Conservation (phyloP, 2,329 filamentous ascomycete species). For the Diaporthe vexans region DNA sequence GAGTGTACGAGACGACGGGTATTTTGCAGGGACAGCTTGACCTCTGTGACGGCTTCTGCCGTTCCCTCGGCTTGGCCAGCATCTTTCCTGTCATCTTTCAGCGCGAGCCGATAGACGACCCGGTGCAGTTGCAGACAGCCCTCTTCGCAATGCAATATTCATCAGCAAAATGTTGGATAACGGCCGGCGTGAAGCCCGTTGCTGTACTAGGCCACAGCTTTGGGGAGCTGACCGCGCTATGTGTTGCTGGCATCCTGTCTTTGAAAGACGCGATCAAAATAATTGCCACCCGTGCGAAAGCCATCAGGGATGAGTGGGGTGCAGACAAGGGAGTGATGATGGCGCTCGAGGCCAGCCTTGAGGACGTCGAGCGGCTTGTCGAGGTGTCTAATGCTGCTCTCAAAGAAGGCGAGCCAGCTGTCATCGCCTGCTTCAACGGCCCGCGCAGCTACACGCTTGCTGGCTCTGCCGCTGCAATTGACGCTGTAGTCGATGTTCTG, state of each 20-base stretch:
- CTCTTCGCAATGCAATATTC: conserved; percentile 58
- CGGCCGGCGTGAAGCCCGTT: conserved; percentile 48
- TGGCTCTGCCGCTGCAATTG: conserved; percentile 52
- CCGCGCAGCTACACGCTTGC: conserved; percentile 58
- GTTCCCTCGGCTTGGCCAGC: conserved; percentile 43
- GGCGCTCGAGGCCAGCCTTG: conserved; percentile 38
- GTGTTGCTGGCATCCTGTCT: conserved; percentile 50
- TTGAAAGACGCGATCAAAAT: conserved; percentile 50
- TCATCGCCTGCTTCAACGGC: conserved; percentile 64
- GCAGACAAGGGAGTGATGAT: conserved; percentile 56
- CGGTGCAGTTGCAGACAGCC: conserved; percentile 53
- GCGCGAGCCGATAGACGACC: conserved; percentile 43
- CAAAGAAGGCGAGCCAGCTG: background rate
- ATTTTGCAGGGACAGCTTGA: conserved; percentile 48
- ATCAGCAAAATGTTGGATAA: conserved; percentile 53
- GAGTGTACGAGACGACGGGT: conserved; percentile 47
- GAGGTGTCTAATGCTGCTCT: no score
- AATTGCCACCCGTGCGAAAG: conserved; percentile 47
- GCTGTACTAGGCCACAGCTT: conserved; percentile 57
- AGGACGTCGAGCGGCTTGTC: no score
- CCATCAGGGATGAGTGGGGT: conserved; percentile 53
- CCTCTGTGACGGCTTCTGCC: conserved; percentile 33
- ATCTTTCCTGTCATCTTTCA: conserved; percentile 43
- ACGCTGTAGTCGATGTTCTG: conserved; percentile 39
- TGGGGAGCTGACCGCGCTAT: conserved; percentile 58